Conservation (phyloP, 202 grass and related monocot genomes). For the Cymbopogon flexuosus region DNA sequence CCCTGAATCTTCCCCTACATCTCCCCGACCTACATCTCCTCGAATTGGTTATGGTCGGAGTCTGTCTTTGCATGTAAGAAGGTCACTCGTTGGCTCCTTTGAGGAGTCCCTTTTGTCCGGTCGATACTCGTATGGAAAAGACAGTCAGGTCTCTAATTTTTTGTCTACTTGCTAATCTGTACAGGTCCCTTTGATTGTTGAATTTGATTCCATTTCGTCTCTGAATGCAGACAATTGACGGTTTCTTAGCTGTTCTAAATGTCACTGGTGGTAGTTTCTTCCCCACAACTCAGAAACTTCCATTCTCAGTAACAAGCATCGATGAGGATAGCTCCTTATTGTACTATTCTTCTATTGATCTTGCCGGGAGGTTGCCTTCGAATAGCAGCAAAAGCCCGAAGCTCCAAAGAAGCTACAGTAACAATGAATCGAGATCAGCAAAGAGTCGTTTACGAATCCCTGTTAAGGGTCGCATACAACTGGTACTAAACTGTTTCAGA, state of each 20-base stretch:
- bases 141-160: conserved; percentile 58
- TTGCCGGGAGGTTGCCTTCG: conserved; percentile 55
- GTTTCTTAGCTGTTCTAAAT: conserved; percentile 80
- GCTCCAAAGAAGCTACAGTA: conserved; percentile 62
- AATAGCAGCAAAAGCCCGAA: conserved; percentile 58
- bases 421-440: conserved; percentile 67
- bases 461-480: conserved; percentile 78
- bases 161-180: conserved; percentile 6
- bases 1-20: conserved; percentile 34
- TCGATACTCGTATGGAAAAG: conserved; percentile 72
- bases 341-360: conserved; percentile 93
- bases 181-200: neutral
- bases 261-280: conserved; percentile 80
- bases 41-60: conserved; percentile 39
- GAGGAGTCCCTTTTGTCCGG: conserved; percentile 97
- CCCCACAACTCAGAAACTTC: conserved; percentile 72
- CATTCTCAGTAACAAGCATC: conserved; percentile 80
- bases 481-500: conserved; percentile 60
- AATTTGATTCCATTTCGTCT: conserved; percentile 22
- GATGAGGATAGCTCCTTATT: conserved; percentile 77
- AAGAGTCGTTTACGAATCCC: conserved; percentile 91
- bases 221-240: conserved; percentile 72
- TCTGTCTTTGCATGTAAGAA: conserved; percentile 49
- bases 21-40: conserved; percentile 35
- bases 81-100: conserved; percentile 88